Evolutionary conservation across 202 grass and related monocot genomes (phyloP).

Genomic region (Elaeis oleifera): DNA sequence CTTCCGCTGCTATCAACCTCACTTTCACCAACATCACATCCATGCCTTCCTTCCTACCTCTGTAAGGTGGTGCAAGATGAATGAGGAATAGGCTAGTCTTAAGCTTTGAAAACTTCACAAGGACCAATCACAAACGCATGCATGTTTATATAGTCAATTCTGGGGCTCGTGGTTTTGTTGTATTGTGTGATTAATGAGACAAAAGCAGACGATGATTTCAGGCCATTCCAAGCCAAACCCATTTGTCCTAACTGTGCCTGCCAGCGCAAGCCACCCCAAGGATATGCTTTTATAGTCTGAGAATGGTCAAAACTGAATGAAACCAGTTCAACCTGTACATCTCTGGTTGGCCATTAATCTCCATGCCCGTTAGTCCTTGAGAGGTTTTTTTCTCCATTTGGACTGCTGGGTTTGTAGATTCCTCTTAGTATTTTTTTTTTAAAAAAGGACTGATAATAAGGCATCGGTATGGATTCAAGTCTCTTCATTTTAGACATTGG

Average conservation of each 20-base stretch:
- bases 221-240: background rate
- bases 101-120: background rate
- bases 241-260: background rate
- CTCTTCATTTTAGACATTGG: too few species aligned
- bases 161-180: background rate
- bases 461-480: too few species aligned
- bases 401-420: too few species aligned
- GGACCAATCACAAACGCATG: background rate
- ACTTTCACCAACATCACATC: conserved; percentile 37
- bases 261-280: background rate
- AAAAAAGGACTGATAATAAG: too few species aligned
- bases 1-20: conserved; percentile 35
- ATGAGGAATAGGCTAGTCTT: background rate
- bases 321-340: too few species aligned
- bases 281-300: too few species aligned
- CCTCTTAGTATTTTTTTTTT: too few species aligned
- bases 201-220: background rate
- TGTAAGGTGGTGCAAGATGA: background rate
- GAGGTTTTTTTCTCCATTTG: too few species aligned
- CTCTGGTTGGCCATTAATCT: too few species aligned
- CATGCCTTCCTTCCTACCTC: conserved; percentile 2
- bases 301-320: too few species aligned
- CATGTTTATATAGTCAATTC: background rate
- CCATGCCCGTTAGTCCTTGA: too few species aligned
- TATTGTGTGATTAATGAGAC: background rate